Base-by-base conservation (phyloP, 164 flowering plant genomes). In the Magnolia changhungtana region DNA sequence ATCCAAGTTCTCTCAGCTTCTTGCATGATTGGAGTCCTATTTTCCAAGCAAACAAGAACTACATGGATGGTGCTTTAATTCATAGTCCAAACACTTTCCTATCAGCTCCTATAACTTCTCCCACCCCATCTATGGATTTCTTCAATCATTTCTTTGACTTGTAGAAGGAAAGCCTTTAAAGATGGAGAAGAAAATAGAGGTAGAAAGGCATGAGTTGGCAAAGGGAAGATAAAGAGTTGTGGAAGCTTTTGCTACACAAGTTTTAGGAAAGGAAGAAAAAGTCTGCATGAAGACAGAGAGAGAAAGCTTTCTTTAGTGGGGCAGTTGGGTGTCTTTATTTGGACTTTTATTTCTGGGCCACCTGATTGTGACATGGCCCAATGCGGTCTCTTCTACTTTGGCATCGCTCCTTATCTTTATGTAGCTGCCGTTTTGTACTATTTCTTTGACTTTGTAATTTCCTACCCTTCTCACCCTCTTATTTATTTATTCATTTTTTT, bases 11-110 rank as follows among this genome's bases (percentile, higher is more conserved):
- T 0, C 8, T 81, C n/a, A 78, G 80, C 19, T 76, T 76, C 27
- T 50, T 80, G 20, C 81, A 85, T 31, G 91, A 87, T 37, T 55
- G 85, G 16, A 89, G 90, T 79, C 90, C 93, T 8, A 69, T 78
- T 10, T 80, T 81, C 74, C 68, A 63, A 2, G 84, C 84, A 24
- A 81, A 76, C 77, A 82, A 75, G 81, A 76, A 72, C 67, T 78
- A 52, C 50, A 59, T 76, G 31, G 85, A 80, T 4, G 78, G 78
- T 14, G 70, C 74, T 75, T 87, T 86, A 70, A 64, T 81, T 72
- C 75, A 83, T 14, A 90, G 89, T 73, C 95, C 92, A 29, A 80
- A 88, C 1, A 68, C 78, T 5, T 80, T 88, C 69, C 67, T 85
- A 19, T 79, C 93, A 19, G 74, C 83, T 45, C 77, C 88, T 7